These are phyloP conservation scores for Colletotrichum salicis DNA, from an alignment of 2,329 filamentous ascomycete species.

Conservation along the genomic window DNA sequence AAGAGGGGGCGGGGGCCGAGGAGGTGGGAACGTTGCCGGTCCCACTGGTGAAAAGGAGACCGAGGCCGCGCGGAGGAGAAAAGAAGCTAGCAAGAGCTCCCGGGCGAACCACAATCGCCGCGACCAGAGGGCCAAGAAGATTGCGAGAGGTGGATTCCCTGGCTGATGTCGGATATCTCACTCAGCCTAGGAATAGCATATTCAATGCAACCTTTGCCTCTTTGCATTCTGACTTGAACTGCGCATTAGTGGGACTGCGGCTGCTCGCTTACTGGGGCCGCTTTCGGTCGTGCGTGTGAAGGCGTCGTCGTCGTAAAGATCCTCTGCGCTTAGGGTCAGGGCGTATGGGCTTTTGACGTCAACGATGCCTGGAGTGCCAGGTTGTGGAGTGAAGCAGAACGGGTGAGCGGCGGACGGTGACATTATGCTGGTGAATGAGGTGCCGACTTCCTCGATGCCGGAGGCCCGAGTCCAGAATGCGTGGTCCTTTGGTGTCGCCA, in stretches of 20 bases:
- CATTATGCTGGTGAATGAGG: slow-evolving; percentile 45
- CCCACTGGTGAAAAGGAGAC: slow-evolving; percentile 76
- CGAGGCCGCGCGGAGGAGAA: slow-evolving; percentile 75
- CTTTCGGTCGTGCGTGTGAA: background rate
- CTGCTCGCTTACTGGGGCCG: slow-evolving; percentile 11
- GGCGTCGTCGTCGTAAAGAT: slow-evolving; percentile 43
- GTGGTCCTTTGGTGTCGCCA: slow-evolving; percentile 54
- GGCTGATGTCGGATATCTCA: slow-evolving; percentile 38
- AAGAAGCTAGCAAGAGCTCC: slow-evolving; percentile 85
- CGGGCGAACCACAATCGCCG: slow-evolving; percentile 88
- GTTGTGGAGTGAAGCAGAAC: slow-evolving; percentile 40
- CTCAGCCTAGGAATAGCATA: background rate
- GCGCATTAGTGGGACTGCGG: slow-evolving; percentile 29
- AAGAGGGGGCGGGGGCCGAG: slow-evolving; percentile 61
- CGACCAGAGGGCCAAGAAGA: slow-evolving; percentile 74
- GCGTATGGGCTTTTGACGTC: slow-evolving; percentile 54
- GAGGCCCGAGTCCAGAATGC: slow-evolving; percentile 43
- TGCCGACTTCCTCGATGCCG: slow-evolving; percentile 48
- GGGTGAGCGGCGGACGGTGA: slow-evolving; percentile 42
- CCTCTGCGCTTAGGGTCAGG: slow-evolving; percentile 47
- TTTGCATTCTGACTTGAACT: slow-evolving; percentile 40
- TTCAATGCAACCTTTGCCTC: slow-evolving; percentile 40
- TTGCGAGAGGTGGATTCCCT: slow-evolving; percentile 62
- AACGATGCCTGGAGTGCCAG: slow-evolving; percentile 44
- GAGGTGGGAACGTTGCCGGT: slow-evolving; percentile 71